A percentile compares a stretch with the other conserved stretches of the same genome.
These are phyloP conservation scores for Apiospora hydei DNA, from an alignment of 2,329 filamentous ascomycete genomes.

Conservation along the genomic window DNA sequence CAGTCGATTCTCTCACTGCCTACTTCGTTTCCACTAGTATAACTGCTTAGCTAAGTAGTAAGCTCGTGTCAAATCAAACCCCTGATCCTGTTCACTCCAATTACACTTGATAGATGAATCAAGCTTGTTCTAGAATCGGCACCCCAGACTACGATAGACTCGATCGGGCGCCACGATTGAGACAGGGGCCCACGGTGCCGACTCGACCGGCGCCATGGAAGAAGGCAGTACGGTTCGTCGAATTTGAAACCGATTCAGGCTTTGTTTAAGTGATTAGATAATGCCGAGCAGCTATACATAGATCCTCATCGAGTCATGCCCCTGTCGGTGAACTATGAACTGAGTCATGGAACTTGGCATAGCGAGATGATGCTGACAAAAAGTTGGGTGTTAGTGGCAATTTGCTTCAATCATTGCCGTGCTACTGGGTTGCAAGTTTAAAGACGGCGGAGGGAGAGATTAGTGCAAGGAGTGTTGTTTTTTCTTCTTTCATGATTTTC, in stretches of 20 bases:
- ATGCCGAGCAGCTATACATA: not conserved
- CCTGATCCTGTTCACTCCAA: not conserved
- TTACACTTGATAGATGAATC: not conserved
- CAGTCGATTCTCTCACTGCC: not conserved
- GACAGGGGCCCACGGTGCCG: not conserved
- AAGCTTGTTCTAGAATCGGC: no score
- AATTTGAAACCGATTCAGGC: not conserved
- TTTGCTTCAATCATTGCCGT: not conserved
- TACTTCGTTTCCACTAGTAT: not conserved
- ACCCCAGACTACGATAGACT: no score
- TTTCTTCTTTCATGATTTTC: not conserved
- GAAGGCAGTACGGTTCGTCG: not conserved
- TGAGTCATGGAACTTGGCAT: not conserved
- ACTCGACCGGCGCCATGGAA: not conserved
- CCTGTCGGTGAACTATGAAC: not conserved
- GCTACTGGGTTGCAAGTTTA: not conserved
- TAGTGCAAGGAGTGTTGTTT: not conserved
- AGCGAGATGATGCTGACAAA: not conserved
- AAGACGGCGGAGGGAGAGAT: no score
- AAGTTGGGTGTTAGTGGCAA: not conserved
- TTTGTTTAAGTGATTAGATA: not conserved
- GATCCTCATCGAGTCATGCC: not conserved
- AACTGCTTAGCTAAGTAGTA: not conserved
- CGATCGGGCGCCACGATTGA: not conserved
- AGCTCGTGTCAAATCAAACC: not conserved